Conservation (phyloP, 495 filamentous ascomycete species). For the Penicillium cosmopolitanum region DNA sequence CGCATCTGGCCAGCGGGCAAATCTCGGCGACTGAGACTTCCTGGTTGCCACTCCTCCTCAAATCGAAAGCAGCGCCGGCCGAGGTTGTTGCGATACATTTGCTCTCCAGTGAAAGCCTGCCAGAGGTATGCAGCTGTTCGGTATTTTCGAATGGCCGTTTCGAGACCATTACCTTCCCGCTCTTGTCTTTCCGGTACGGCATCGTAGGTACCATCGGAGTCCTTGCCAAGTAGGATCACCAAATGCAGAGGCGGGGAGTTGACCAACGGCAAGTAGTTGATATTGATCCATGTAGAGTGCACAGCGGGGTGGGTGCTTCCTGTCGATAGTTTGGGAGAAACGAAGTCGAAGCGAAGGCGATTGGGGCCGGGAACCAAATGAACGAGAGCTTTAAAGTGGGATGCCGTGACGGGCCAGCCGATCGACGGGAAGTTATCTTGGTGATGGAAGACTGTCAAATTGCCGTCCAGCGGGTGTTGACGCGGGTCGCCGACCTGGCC, state of each 20-base stretch:
- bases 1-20: conserved; percentile 69
- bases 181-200: conserved; percentile 73
- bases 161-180: conserved; percentile 78
- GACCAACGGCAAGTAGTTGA: conserved; percentile 82
- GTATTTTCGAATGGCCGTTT: conserved; percentile 81
- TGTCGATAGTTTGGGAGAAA: conserved; percentile 75
- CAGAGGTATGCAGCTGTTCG: conserved; percentile 91
- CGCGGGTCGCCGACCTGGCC: conserved; percentile 77
- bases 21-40: conserved; percentile 74
- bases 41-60: conserved; percentile 90
- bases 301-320: conserved; percentile 67
- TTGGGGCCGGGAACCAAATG: conserved; percentile 90
- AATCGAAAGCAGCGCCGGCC: conserved; percentile 84
- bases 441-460: conserved; percentile 75
- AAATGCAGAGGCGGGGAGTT: conserved; percentile 80
- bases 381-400: conserved; percentile 85
- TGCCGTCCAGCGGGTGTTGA: conserved; percentile 75
- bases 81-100: conserved; percentile 87
- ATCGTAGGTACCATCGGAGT: conserved; percentile 87
- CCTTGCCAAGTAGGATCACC: conserved; percentile 80
- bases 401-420: conserved; percentile 81
- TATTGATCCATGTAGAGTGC: conserved; percentile 75
- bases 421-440: conserved; percentile 82
- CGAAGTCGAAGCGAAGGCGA: conserved; percentile 81
- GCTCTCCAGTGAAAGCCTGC: conserved; percentile 94